Evolutionary conservation across 129 eudicot genomes (phyloP), one percentile per base, ranked within the genome.

Genomic region (Calendula officinalis): DNA sequence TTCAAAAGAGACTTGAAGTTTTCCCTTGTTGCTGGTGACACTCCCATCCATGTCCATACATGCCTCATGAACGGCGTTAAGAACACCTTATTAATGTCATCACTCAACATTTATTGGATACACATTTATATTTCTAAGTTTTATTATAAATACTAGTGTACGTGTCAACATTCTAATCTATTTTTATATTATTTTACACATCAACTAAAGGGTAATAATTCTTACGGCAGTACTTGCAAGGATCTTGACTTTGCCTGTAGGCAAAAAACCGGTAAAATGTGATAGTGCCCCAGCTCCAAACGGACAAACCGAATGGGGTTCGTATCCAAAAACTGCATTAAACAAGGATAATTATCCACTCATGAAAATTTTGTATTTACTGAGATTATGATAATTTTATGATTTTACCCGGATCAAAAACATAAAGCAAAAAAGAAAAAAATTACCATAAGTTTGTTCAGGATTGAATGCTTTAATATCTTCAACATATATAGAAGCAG

Each of bases 261-360:
- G 90, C 86, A 94, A 70, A 54, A 79, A 83, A 30, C 90, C 89
- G 8, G 88, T 69, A 12, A 79, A 78, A 46, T 81, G 84, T 8
- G 82, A 81, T 45, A 94, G 71, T 41, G 85, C 77, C 71, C 88
- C 90, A 67, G 84, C 85, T 34, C 92, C 95, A 56, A 88, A 79
- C 8, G 97, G 97, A 88, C 83, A 85, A 77, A 94, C 95, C 5
- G 97, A 94, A 82, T 94, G 99, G 5, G 96, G 99, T 68, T 94
- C 95, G 44, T 81, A 94, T 34, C 90, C 99, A 60, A 85, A 79
- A 66, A 88, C 96, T 92, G 84, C 71, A 68, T 22, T 22, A 22
- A 60, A 52, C 36, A 55, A 36, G 32, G 30, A 22, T 2, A 2
- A 22, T 22, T 8, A 14, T 22, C 1, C 8, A 39, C 7, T 39